Evolutionary conservation across 345 rosid genomes (phyloP), one percentile per base, ranked within the genome.

Genomic region (Noccaea caerulescens): DNA sequence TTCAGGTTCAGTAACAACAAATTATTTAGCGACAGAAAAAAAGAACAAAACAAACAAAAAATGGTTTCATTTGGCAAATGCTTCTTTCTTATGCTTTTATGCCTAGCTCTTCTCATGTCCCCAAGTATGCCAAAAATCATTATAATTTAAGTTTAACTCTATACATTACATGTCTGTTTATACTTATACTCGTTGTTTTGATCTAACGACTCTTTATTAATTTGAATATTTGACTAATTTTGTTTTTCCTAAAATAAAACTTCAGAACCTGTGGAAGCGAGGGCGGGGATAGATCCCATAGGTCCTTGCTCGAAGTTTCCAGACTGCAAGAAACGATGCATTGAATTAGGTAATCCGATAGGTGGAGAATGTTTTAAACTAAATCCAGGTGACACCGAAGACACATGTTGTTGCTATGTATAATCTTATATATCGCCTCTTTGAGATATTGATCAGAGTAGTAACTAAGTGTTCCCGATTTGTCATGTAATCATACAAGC

Each of bases 31-130:
- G 1, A 51, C 1, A 7, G 36, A 60, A 12, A 41, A 27, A 1
- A 37, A 30, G 8, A 30, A 20, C 6, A 18, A 25, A 1, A 45
- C 13, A 52, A 51, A 38, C 4, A 51, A 25, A 66, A n/a, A 13
- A 66, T 66, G 71, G n/a, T 39, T 52, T 66, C 60, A 39, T 25
- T 41, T 39, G 60, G 71, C 60, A 66, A 39, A 52, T 52, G 27
- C 41, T 39, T 66, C 10, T 39, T 66, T 27, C 50, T 51, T 51
- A 7, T 51, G 37, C 2, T 66, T 13, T 38, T 66, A 52, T 38
- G 38, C 27, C 46, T 65, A 9, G 8, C 37, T 65, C 37, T 51
- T 51, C 12, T 65, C 20, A 30, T 37, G 13, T 38, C 59, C 23
- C 20, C 13, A 65, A 65, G 70, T 65, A 61, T n/a, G 66, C n/a